Evolutionary conservation across 768 basidiomycete species (phyloP).

Genomic region (Boletus tomentosulus): DNA sequence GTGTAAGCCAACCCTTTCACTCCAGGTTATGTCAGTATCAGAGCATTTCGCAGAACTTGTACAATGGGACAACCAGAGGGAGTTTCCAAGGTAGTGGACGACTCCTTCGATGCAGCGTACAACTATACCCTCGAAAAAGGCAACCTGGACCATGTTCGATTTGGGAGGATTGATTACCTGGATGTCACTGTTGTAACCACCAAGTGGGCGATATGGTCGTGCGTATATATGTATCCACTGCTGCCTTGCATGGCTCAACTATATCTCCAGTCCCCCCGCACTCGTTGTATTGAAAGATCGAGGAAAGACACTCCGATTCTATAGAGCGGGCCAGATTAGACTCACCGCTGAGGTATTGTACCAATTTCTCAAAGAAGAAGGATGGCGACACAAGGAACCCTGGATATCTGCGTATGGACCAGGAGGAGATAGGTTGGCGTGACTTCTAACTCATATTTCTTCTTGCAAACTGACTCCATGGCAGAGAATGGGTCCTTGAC

Average conservation of each 20-base stretch:
- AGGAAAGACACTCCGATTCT: constrained; percentile 80
- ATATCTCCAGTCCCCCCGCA: constrained; percentile 59
- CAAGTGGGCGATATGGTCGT: constrained; percentile 86
- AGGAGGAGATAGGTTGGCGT: constrained; percentile 64
- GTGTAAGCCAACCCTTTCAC: constrained; percentile 48
- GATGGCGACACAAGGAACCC: constrained; percentile 56
- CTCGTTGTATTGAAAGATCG: constrained; percentile 68
- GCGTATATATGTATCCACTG: constrained; percentile 26
- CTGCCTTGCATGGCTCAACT: not conserved
- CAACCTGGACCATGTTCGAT: constrained; percentile 69
- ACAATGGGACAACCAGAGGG: constrained; percentile 58
- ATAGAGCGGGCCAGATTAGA: constrained; percentile 58
- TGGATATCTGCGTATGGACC: constrained; percentile 73
- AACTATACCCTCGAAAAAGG: constrained; percentile 55
- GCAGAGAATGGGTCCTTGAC: constrained; percentile 67
- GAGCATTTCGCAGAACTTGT: constrained; percentile 42
- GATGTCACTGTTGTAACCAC: constrained; percentile 81
- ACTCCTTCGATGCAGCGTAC: constrained; percentile 70
- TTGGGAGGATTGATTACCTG: constrained; percentile 85
- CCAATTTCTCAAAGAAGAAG: constrained; percentile 61
- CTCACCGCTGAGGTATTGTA: constrained; percentile 57
- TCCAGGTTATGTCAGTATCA: not conserved
- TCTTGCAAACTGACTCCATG: constrained; percentile 7
- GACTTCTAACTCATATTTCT: not conserved
- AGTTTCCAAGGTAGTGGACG: constrained; percentile 65